Evolutionary conservation across 345 rosid genomes (phyloP), one percentile per base, ranked within the genome.

Genomic region (Raphanus sativus): DNA sequence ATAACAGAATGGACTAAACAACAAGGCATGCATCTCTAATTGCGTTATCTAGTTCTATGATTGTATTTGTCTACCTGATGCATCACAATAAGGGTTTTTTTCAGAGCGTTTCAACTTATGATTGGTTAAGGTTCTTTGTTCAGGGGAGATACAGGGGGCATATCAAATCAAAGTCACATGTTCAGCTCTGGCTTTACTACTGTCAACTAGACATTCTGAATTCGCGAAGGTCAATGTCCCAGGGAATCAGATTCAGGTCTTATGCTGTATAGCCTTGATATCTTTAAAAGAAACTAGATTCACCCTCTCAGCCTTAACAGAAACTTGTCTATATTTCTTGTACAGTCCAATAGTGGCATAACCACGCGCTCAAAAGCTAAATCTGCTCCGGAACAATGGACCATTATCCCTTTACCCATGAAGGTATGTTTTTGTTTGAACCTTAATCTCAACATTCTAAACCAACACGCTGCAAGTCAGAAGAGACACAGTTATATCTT

Each of bases 1-100:
- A 89, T 91, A 93, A 89, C 92, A 63, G 98, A 94, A 83, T 94
- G 98, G 98, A 88, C 88, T 62, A 88, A 84, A 80, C 88, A 85
- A 76, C 98, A 91, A 88, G 97, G 98, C 86, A 81, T 85, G 86
- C 73, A 64, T 77, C 45, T 65, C 42, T 73, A 29, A 52, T 62
- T 2, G 11, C 29, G 12, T 60, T 65, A 33, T 34, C 42, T 74
- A 62, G 52, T 40, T 68, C 52, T 74, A 21, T 62, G 24, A 28
- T 48, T 73, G 13, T 67, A 40, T 73, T 13, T 67, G 38, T 52
- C 61, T 74, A 29, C 30, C 69, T 52, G 26, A 79, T 45, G 75
- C 24, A 74, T 73, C 40, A 33, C 45, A 40, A 6, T 62, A 52
- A 73, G 67, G 17, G 33, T 7, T 68, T 24, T 68, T 24, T 54